Conservation (phyloP, 345 rosid genomes). For the Euphorbia lathyris region DNA sequence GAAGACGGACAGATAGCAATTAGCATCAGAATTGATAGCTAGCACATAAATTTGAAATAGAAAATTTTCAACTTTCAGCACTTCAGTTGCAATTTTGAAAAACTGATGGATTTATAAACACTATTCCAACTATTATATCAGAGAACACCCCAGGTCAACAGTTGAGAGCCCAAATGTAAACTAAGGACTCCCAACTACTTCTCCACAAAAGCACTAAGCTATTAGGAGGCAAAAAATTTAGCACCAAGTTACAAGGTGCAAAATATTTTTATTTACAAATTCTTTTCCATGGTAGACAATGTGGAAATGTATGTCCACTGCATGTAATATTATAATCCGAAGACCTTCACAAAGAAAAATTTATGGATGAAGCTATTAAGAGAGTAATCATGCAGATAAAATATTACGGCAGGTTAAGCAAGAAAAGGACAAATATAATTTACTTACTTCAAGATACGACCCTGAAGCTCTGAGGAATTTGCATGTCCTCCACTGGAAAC, state of each 20-base stretch:
- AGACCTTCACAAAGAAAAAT: neutral
- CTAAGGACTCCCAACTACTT: neutral
- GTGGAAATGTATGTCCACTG: neutral
- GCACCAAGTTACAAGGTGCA: neutral
- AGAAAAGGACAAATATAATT: neutral
- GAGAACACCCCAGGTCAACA: neutral
- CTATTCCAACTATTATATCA: neutral
- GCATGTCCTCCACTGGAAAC: slow-evolving; percentile 34
- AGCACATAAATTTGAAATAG: neutral
- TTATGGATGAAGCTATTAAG: neutral
- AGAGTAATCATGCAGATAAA: neutral
- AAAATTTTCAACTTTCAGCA: neutral
- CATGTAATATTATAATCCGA: neutral
- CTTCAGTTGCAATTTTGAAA: neutral
- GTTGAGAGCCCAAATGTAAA: neutral
- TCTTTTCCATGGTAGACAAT: neutral
- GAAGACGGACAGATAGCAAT: neutral
- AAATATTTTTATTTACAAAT: neutral
- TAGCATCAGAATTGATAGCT: neutral
- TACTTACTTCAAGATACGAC: slow-evolving; percentile 70
- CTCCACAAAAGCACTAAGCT: neutral
- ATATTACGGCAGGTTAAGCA: neutral
- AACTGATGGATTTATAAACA: neutral
- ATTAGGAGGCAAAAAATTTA: neutral
- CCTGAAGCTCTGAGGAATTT: slow-evolving; percentile 43